Conservation (phyloP, 2,329 filamentous ascomycete genomes). For the Alternaria panax region DNA sequence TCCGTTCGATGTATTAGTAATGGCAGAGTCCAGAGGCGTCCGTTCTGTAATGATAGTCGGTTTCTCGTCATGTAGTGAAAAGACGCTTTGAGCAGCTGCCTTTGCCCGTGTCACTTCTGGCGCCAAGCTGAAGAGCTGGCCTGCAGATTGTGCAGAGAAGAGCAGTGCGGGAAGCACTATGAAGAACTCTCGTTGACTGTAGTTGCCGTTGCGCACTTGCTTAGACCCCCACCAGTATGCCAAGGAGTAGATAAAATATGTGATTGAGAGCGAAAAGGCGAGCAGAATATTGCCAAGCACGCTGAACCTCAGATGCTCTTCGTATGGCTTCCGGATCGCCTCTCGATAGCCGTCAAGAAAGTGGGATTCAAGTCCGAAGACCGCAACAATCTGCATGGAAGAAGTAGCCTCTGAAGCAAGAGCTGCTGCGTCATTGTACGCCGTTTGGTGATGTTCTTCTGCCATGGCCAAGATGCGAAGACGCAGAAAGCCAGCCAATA, state of each 20-base stretch:
- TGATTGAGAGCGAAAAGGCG: slow-evolving; percentile 55
- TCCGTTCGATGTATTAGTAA: slow-evolving; percentile 2
- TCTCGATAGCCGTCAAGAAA: slow-evolving; percentile 49
- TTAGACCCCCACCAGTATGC: slow-evolving; percentile 59
- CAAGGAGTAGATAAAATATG: slow-evolving; percentile 58
- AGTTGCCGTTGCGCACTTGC: slow-evolving; percentile 54
- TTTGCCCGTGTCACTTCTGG: slow-evolving; percentile 56
- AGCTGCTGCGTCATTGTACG: slow-evolving; percentile 69
- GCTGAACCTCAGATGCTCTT: slow-evolving; percentile 51
- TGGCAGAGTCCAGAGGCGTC: not conserved
- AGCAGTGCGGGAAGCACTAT: slow-evolving; percentile 56
- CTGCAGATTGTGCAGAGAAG: slow-evolving; percentile 57
- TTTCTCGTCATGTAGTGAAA: slow-evolving; percentile 51
- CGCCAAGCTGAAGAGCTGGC: slow-evolving; percentile 56
- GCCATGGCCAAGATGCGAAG: slow-evolving; percentile 62
- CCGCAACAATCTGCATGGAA: slow-evolving; percentile 67
- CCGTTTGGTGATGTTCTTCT: slow-evolving; percentile 68
- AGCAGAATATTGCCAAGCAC: slow-evolving; percentile 53
- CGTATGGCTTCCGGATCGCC: slow-evolving; percentile 51
- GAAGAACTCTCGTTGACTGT: slow-evolving; percentile 54
- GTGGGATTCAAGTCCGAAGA: slow-evolving; percentile 52
- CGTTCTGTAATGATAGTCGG: slow-evolving; percentile 48
- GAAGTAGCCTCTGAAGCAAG: slow-evolving; percentile 73
- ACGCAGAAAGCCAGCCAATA: slow-evolving; percentile 56
- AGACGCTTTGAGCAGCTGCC: slow-evolving; percentile 54